Conservation (phyloP, 768 basidiomycete species). For the Tricholoma terreum region DNA sequence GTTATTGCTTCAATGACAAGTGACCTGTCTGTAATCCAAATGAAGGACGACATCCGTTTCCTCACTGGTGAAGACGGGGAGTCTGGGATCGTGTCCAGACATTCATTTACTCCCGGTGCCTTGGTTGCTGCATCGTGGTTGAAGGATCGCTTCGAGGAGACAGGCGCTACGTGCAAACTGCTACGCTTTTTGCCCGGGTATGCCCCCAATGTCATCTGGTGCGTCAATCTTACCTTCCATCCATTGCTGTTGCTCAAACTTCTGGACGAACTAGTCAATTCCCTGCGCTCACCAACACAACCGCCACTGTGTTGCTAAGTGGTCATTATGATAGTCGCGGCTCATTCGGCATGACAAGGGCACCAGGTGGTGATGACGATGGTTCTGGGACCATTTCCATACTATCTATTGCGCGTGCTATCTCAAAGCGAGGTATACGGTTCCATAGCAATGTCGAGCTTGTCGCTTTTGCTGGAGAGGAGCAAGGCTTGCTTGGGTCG, state of each 20-base stretch:
- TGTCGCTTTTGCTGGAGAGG: conserved; percentile 86
- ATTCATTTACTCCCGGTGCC: conserved; percentile 74
- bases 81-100: conserved; percentile 74
- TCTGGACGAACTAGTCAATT: conserved; percentile 48
- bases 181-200: conserved; percentile 67
- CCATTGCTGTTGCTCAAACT: neutral
- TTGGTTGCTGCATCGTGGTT: conserved; percentile 70
- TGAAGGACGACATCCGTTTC: conserved; percentile 71
- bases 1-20: conserved; percentile 64
- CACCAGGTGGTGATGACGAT: conserved; percentile 54
- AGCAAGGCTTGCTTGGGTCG: conserved; percentile 83
- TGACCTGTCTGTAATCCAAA: conserved; percentile 61
- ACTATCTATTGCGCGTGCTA: conserved; percentile 77
- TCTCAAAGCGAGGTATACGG: conserved; percentile 58
- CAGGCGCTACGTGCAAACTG: conserved; percentile 73
- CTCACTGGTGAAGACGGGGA: conserved; percentile 81
- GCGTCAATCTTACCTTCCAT: conserved; percentile 16
- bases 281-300: conserved; percentile 48
- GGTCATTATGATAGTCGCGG: conserved; percentile 93
- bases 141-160: conserved; percentile 65
- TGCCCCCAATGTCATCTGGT: conserved; percentile 89
- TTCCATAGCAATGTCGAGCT: conserved; percentile 81
- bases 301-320: conserved; percentile 67
- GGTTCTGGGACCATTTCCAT: conserved; percentile 63
- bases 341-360: conserved; percentile 73